These are phyloP conservation scores for Lophiotrema nucula DNA, from an alignment of 495 filamentous ascomycete genomes.

Conservation along the genomic window DNA sequence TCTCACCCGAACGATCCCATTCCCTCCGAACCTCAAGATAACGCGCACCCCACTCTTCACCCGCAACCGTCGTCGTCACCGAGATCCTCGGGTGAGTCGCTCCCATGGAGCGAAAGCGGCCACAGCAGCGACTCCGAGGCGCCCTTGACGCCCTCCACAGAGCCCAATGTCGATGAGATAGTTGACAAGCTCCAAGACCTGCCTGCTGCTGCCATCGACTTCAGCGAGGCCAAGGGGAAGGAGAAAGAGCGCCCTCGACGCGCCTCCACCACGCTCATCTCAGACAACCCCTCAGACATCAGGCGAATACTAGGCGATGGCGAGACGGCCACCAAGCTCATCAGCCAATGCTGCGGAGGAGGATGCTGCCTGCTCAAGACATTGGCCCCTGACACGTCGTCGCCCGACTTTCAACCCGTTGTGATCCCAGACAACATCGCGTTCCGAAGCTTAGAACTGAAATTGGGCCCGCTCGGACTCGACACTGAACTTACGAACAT, in stretches of 20 bases:
- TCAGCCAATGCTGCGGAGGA: conserved; percentile 78
- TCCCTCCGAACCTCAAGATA: conserved; percentile 53
- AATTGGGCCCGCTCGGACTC: conserved; percentile 68
- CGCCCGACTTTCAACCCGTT: conserved; percentile 58
- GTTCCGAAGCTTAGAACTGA: conserved; percentile 72
- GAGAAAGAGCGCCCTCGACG: conserved; percentile 57
- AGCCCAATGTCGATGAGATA: conserved; percentile 51
- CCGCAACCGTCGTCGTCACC: conserved; percentile 31
- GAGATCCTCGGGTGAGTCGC: conserved; percentile 47
- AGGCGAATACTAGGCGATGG: conserved; percentile 61
- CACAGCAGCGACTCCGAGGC: conserved; percentile 47
- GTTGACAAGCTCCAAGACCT: conserved; percentile 41
- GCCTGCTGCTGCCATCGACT: conserved; percentile 37
- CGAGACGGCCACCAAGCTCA: conserved; percentile 54
- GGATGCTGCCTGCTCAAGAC: conserved; percentile 79
- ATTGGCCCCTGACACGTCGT: conserved; percentile 52
- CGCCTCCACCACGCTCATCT: conserved; percentile 77
- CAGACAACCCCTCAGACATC: conserved; percentile 72
- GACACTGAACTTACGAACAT: conserved; percentile 67
- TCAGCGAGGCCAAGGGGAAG: conserved; percentile 29
- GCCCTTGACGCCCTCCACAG: conserved; percentile 54
- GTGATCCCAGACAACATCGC: conserved; percentile 78
- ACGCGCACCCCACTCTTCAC: conserved; percentile 42
- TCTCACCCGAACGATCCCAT: conserved; percentile 57
- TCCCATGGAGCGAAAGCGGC: conserved; percentile 45